Percentiles rank a stretch among this genome's conserved stretches.
phyloP scores from a whole-genome alignment of 2,329 filamentous ascomycete species.

The Trichophaea hybrida region DNA sequence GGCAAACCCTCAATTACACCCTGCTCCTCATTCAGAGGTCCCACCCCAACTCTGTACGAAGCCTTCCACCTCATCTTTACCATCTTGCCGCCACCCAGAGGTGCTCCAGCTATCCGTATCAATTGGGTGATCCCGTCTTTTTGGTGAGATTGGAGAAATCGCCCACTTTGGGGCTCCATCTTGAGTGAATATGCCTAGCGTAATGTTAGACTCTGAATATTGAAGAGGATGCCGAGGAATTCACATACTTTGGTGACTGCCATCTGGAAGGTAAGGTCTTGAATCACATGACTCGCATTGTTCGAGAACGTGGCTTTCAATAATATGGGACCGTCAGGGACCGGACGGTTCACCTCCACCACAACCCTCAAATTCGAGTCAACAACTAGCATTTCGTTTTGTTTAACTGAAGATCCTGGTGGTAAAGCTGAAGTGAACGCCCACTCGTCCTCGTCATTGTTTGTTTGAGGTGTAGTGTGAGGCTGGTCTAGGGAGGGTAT shows the following conservation, averaged over 20 bases:
- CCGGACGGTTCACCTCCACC: constrained; percentile 51
- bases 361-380: constrained; percentile 58
- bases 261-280: constrained; percentile 75
- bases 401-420: constrained; percentile 32
- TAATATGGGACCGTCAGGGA: constrained; percentile 43
- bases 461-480: background rate
- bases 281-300: constrained; percentile 53
- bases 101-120: constrained; percentile 62
- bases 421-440: constrained; percentile 80
- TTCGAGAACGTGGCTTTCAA: constrained; percentile 77
- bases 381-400: constrained; percentile 50
- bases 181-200: constrained; percentile 40
- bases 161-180: constrained; percentile 61
- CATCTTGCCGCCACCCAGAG: constrained; percentile 55
- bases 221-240: background rate
- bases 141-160: constrained; percentile 58
- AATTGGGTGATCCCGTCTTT: constrained; percentile 64
- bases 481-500: background rate
- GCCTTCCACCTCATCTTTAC: constrained; percentile 85
- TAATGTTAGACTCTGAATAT: background rate
- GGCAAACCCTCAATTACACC: constrained; percentile 71
- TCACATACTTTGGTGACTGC: constrained; percentile 73
- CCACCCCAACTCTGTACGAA: constrained; percentile 54
- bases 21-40: constrained; percentile 57
- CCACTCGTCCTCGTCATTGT: constrained; percentile 75